Base-by-base conservation (phyloP, 352 stramenopile genomes). In the Phytophthora sojae region DNA sequence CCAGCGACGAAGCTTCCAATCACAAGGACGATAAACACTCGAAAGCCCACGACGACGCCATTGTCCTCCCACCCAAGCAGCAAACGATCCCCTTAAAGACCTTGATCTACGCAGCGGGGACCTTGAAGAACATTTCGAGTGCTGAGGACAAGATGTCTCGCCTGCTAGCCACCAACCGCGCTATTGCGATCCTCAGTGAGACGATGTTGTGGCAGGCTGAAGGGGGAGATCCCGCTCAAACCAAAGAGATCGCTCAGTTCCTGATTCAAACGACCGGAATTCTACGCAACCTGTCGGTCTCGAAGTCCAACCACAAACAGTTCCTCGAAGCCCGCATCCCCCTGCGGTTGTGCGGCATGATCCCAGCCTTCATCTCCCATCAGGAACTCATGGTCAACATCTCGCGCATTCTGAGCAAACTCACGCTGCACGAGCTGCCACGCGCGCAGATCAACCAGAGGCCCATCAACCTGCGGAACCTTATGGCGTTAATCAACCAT, bases 311-410 rank as follows among this genome's bases (percentile, higher is more conserved):
- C 62, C 71, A 88, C 47, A 94, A 93, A 59, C 89, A 95, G 67
- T 92, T 94, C 63, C 71, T 88, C 15, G 72, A 92, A 47, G 80
- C 81, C 0, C 67, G 76, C 7, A 78, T 91, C 3, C 61, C 80
- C 0, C n/a, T 54, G 26, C 78, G 86, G 0, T 67, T 96, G 52
- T 94, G 86, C 23, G 32, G 69, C 4, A 64, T 87, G 23, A 64
- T 91, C 3, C 63, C 76, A 3, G 45, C 59, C 6, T 92, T 92
- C 44, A 47, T 85, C 2, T n/a, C 23, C 2, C 82, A 95, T 64
- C 69, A 82, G 53, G 88, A 96, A 45, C 64, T 95, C 11, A 89
- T 94, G 75, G 79, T 93, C 3, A 94, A 95, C 57, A 72, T 92
- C 8, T 92, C 86, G 1, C 83, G 89, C 2, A 90, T 94, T 45